Percentiles rank a stretch among this genome's conserved stretches.
Evolutionary conservation across 2,329 filamentous ascomycete species (phyloP).

Genomic region (Periconia sp.): DNA sequence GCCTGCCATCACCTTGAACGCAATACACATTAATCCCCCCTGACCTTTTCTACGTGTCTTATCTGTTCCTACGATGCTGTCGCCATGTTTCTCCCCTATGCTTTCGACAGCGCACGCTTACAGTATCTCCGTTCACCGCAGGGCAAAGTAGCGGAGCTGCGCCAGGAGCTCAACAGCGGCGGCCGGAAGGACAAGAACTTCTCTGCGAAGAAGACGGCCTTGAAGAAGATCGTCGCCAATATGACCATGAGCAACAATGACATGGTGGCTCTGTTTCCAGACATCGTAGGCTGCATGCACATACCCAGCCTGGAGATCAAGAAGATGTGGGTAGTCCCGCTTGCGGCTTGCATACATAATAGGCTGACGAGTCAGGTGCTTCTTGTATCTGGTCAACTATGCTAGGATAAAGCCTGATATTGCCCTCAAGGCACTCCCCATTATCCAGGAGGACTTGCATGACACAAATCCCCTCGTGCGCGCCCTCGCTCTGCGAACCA

Average conservation of each 20-base stretch:
- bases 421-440: slow-evolving; percentile 89
- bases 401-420: slow-evolving; percentile 92
- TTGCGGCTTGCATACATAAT: neutral
- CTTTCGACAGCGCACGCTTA: slow-evolving; percentile 55
- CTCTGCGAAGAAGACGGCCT: slow-evolving; percentile 91
- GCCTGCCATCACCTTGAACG: slow-evolving; percentile 7
- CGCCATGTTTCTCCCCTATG: slow-evolving; percentile 48
- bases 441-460: slow-evolving; percentile 90
- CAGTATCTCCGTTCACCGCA: slow-evolving; percentile 61
- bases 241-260: slow-evolving; percentile 99
- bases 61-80: slow-evolving; percentile 10
- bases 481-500: slow-evolving; percentile 88
- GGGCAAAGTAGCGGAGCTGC: slow-evolving; percentile 98
- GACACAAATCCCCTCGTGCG: slow-evolving; percentile 91
- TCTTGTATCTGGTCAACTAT: slow-evolving; percentile 96
- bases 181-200: slow-evolving; percentile 99
- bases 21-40: neutral
- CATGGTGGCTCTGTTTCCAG: slow-evolving; percentile 96
- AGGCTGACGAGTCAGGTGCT: slow-evolving; percentile 73
- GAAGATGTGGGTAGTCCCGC: slow-evolving; percentile 79
- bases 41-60: neutral
- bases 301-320: slow-evolving; percentile 96
- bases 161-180: slow-evolving; percentile 89
- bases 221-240: slow-evolving; percentile 99
- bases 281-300: slow-evolving; percentile 94